Percentiles rank a stretch among this genome's conserved stretches.
Evolutionary conservation across 1,284 basidiomycete species (phyloP).

Genomic region (Rhodotorula sp.): DNA sequence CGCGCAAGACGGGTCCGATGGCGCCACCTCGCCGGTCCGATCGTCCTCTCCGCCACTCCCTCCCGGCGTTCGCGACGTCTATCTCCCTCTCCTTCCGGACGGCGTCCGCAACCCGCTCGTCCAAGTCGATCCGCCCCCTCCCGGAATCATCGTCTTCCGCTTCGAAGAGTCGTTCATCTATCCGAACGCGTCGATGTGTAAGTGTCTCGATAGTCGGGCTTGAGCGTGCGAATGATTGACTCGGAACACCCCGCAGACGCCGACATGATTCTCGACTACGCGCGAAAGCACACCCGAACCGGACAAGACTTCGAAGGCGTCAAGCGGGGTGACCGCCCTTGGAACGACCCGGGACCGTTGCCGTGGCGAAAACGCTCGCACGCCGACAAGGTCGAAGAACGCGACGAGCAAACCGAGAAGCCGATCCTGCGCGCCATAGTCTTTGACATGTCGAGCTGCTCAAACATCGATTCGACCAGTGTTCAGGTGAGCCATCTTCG

Average conservation of each 20-base stretch:
- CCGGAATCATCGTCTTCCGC: conserved; percentile 88
- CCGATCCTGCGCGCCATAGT: conserved; percentile 78
- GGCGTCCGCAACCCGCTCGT: conserved; percentile 69
- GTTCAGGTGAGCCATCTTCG: not conserved
- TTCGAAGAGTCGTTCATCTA: conserved; percentile 92
- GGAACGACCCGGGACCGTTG: conserved; percentile 75
- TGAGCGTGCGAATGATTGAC: no score
- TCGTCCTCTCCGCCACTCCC: not conserved
- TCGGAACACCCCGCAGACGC: conserved; percentile 56
- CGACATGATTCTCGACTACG: conserved; percentile 72
- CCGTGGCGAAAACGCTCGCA: conserved; percentile 40
- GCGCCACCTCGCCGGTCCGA: not conserved
- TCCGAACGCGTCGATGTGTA: conserved; percentile 72
- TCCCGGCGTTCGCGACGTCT: conserved; percentile 64
- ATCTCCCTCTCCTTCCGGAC: conserved; percentile 66
- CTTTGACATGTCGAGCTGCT: conserved; percentile 81
- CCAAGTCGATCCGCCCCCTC: conserved; percentile 72
- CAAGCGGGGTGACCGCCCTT: conserved; percentile 68
- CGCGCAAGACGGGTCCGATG: not conserved
- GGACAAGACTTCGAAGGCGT: conserved; percentile 55
- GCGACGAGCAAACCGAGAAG: conserved; percentile 55
- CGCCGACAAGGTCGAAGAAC: conserved; percentile 50
- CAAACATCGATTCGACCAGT: conserved; percentile 75
- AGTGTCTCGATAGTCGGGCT: not conserved
- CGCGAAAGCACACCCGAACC: conserved; percentile 72